phyloP scores from a whole-genome alignment of 805 yeast species.

The Blastobotrys americana region DNA sequence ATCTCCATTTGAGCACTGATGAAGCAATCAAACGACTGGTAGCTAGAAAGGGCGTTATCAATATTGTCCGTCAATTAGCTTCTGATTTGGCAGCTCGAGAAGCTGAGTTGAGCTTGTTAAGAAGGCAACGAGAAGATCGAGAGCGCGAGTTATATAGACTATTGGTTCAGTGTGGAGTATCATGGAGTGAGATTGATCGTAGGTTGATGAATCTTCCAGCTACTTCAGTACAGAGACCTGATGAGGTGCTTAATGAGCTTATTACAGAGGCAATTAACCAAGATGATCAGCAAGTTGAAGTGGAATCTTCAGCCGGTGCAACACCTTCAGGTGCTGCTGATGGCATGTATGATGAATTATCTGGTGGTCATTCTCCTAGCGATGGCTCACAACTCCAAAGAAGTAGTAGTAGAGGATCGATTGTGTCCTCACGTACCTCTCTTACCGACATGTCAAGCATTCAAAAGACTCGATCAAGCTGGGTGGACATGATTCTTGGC shows the following conservation, averaged over 20 bases:
- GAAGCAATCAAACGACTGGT: conserved; percentile 29
- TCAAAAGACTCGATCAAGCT: background rate
- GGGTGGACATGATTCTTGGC: background rate
- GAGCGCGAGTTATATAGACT: conserved; percentile 26
- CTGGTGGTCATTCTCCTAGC: background rate
- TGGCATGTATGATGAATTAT: background rate
- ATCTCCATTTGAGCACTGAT: conserved; percentile 32
- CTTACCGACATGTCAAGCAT: background rate
- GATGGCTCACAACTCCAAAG: background rate
- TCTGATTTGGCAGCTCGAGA: conserved; percentile 43
- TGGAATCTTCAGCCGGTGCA: background rate
- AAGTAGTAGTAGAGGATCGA: too few relatives aligned
- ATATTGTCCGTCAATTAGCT: conserved; percentile 41
- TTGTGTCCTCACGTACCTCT: background rate
- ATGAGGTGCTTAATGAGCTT: conserved; percentile 19
- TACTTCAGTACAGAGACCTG: conserved; percentile 17
- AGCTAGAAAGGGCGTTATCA: conserved; percentile 30
- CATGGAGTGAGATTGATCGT: conserved; percentile 24
- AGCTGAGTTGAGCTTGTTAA: conserved; percentile 37
- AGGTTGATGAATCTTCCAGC: conserved; percentile 19
- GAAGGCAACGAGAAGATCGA: conserved; percentile 27
- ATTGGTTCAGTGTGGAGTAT: conserved; percentile 25
- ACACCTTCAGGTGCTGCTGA: background rate
- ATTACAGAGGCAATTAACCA: conserved; percentile 20
- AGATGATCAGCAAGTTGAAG: background rate